A percentile compares a stretch with the other conserved stretches of the same genome.
Conservation (phyloP, 345 rosid species). For the Populus simonii region DNA sequence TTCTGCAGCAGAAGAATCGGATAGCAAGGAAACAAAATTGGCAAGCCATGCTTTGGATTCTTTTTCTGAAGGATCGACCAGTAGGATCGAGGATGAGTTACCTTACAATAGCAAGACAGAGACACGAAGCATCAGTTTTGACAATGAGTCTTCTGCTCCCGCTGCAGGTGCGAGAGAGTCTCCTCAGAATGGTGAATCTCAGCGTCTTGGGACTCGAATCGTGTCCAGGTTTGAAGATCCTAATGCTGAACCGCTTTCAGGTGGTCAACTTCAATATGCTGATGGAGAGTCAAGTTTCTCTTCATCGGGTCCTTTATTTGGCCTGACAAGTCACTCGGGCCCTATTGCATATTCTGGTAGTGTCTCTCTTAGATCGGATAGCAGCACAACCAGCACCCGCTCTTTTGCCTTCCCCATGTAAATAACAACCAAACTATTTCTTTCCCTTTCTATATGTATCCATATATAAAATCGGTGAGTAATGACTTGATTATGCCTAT, state of each 20-base stretch:
- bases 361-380: slow-evolving; percentile 76
- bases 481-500: neutral
- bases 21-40: slow-evolving; percentile 2
- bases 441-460: neutral
- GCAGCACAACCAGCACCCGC: slow-evolving; percentile 88
- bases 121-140: slow-evolving; percentile 33
- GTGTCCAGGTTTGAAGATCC: slow-evolving; percentile 21
- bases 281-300: slow-evolving; percentile 80
- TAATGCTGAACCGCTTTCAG: slow-evolving; percentile 24
- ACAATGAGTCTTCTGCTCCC: slow-evolving; percentile 27
- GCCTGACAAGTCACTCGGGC: slow-evolving; percentile 64
- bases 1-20: neutral
- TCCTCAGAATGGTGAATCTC: slow-evolving; percentile 16
- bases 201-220: slow-evolving; percentile 15
- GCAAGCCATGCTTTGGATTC: slow-evolving; percentile 4
- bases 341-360: slow-evolving; percentile 68
- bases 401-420: slow-evolving; percentile 96
- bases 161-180: slow-evolving; percentile 14
- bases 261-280: slow-evolving; percentile 26
- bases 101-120: slow-evolving; percentile 21
- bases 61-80: neutral
- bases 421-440: slow-evolving; percentile 4
- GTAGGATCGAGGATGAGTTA: slow-evolving; percentile 10
- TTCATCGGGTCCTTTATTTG: slow-evolving; percentile 50
- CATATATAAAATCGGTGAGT: neutral